Evolutionary conservation across 1,284 basidiomycete species (phyloP).

Genomic region (Thelephora terrestris): DNA sequence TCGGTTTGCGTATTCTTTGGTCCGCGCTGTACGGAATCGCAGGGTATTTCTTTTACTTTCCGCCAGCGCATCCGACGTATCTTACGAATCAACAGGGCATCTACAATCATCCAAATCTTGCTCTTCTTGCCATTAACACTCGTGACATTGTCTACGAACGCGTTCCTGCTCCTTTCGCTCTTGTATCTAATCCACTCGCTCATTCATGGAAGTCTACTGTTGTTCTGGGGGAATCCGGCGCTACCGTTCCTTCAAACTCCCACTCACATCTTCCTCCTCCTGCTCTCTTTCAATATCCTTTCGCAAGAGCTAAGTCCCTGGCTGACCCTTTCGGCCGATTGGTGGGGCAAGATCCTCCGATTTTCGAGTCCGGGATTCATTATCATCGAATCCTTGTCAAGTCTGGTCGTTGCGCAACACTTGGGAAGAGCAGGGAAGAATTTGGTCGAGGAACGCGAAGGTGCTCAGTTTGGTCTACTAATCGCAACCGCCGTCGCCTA

Average conservation of each 20-base stretch:
- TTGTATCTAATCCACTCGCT: slow-evolving; percentile 66
- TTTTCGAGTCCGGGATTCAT: slow-evolving; percentile 72
- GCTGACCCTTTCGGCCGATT: slow-evolving; percentile 43
- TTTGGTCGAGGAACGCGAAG: slow-evolving; percentile 59
- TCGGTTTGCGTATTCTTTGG: slow-evolving; percentile 54
- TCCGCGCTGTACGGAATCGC: slow-evolving; percentile 55
- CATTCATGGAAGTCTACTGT: slow-evolving; percentile 63
- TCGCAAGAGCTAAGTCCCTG: slow-evolving; percentile 51
- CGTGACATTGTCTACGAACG: slow-evolving; percentile 68
- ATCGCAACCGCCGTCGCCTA: slow-evolving; percentile 67
- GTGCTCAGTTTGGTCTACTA: slow-evolving; percentile 64
- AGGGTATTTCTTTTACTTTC: slow-evolving; percentile 30
- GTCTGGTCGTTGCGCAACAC: slow-evolving; percentile 71
- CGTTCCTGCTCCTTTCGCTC: slow-evolving; percentile 73
- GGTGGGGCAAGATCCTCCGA: slow-evolving; percentile 66
- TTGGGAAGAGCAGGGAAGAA: slow-evolving; percentile 65
- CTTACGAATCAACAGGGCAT: slow-evolving; percentile 37
- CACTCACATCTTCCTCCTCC: slow-evolving; percentile 70
- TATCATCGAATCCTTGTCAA: slow-evolving; percentile 75
- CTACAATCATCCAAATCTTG: slow-evolving; percentile 70
- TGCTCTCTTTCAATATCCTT: slow-evolving; percentile 74
- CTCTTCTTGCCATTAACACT: slow-evolving; percentile 76
- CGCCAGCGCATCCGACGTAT: slow-evolving; percentile 1
- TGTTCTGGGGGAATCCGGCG: slow-evolving; percentile 54
- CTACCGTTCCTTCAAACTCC: slow-evolving; percentile 70